Conservation (phyloP, 805 yeast genomes). For the Kuraishia piskuri region DNA sequence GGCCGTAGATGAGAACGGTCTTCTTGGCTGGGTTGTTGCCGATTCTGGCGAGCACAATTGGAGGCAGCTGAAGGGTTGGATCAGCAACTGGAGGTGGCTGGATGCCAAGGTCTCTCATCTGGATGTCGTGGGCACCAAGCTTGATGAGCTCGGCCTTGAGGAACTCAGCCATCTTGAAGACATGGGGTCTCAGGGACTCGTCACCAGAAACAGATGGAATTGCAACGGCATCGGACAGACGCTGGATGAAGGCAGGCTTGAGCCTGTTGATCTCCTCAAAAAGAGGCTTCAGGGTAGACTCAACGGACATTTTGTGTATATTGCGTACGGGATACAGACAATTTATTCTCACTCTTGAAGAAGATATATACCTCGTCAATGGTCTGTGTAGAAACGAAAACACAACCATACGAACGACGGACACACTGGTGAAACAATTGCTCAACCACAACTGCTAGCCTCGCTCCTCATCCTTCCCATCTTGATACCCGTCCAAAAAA, state of each 20-base stretch:
- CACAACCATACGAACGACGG: not conserved
- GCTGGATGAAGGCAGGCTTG: slow-evolving; percentile 62
- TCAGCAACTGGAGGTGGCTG: slow-evolving; percentile 89
- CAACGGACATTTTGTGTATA: slow-evolving; percentile 16
- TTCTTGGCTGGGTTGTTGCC: slow-evolving; percentile 80
- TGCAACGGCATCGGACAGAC: slow-evolving; percentile 78
- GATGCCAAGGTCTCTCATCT: slow-evolving; percentile 72
- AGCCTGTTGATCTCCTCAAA: slow-evolving; percentile 64
- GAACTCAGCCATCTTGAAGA: slow-evolving; percentile 83
- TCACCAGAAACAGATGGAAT: slow-evolving; percentile 95
- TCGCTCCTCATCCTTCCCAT: not conserved
- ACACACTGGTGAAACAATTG: not conserved
- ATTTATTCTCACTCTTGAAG: not conserved
- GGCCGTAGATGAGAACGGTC: slow-evolving; percentile 89
- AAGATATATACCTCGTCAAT: not conserved
- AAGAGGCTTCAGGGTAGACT: slow-evolving; percentile 21
- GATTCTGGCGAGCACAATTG: slow-evolving; percentile 83
- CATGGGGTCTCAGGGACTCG: slow-evolving; percentile 80
- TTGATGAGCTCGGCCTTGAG: slow-evolving; percentile 56
- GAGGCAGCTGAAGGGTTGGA: slow-evolving; percentile 71
- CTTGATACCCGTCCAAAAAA: not conserved
- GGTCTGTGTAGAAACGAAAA: not conserved
- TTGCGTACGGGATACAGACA: not conserved
- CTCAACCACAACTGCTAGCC: too few relatives aligned
- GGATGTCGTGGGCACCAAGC: slow-evolving; percentile 78